Percentiles rank a stretch among this genome's conserved stretches.
Conservation (phyloP, 2,329 filamentous ascomycete species). For the Neofusicoccum laricinum region DNA sequence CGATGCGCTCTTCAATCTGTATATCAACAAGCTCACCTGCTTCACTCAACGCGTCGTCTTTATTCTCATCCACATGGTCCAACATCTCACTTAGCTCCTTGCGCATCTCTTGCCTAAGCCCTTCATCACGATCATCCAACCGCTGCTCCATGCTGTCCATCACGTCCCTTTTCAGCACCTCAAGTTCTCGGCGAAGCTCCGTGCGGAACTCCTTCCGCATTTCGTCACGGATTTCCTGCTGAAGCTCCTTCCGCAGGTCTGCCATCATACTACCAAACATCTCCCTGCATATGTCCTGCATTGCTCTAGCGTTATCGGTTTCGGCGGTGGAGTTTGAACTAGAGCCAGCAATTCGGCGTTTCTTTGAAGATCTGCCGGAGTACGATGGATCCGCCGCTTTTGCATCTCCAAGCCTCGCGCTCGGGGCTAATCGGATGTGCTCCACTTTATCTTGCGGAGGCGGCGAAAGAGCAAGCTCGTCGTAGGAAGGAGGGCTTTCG, state of each 20-base stretch:
- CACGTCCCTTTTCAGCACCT: neutral
- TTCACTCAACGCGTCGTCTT: neutral
- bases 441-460: neutral
- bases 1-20: neutral
- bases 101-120: neutral
- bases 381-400: too few species aligned
- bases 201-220: neutral
- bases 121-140: neutral
- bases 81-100: neutral
- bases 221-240: neutral
- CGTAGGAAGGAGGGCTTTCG: slow-evolving; percentile 3
- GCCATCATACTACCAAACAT: neutral
- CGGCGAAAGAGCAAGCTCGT: neutral
- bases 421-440: too few species aligned
- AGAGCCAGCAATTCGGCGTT: neutral
- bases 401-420: too few species aligned
- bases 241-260: neutral
- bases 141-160: neutral
- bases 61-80: neutral
- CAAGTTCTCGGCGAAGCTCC: neutral
- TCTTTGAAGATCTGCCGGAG: neutral
- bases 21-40: neutral
- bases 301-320: neutral
- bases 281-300: neutral
- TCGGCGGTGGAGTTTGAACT: neutral